Evolutionary conservation across 768 basidiomycete species (phyloP), one percentile per base, ranked within the genome.

Genomic region (Auricularia sp.): DNA sequence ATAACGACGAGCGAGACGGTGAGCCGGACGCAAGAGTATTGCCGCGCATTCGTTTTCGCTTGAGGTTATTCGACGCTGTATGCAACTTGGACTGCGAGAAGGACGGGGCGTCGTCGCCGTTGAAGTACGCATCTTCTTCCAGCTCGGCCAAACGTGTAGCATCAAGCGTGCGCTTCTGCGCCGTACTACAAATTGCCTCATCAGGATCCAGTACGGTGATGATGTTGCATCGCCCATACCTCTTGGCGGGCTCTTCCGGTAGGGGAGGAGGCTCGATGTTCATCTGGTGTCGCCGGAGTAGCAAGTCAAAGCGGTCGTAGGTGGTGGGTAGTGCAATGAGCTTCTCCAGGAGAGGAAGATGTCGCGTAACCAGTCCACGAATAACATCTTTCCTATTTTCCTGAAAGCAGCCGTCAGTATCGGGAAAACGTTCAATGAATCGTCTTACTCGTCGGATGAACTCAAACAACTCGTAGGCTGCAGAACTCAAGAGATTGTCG

Each of bases 401-500:
- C 90, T 94, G 71, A 7, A 63, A 47, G 16, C 56, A 4, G 56
- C n/a, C 61, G 56, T 56, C 54, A 24, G 63, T 37, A 47, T 29
- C 18, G 64, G 21, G 1, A 69, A 29, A 45, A 11, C 24, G 59
- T n/a, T 3, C 47, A 51, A 58, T 21, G 75, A 8, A 7, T 14
- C 39, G 39, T 14, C 84, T 67, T 67, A 95, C 94, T 77, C 85
- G 83, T 64, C 94, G 87, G 75, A 98, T 90, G 69, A 85, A 83
- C 70, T 99, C 97, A 70, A 98, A 94, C 68, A 91, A 90, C 74
- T 98, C 97, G 74, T 97, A 89, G 79, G 94, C 98, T 45, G 94
- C 92, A 70, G 94, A 94, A 70, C 89, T 91, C 64, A 99, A 79
- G 67, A 99, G 81, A 76, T 95, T 99, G 74, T 99, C 97, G 65